Conservation (phyloP, 306 rosid genomes). For the Vigna nakashimae region DNA sequence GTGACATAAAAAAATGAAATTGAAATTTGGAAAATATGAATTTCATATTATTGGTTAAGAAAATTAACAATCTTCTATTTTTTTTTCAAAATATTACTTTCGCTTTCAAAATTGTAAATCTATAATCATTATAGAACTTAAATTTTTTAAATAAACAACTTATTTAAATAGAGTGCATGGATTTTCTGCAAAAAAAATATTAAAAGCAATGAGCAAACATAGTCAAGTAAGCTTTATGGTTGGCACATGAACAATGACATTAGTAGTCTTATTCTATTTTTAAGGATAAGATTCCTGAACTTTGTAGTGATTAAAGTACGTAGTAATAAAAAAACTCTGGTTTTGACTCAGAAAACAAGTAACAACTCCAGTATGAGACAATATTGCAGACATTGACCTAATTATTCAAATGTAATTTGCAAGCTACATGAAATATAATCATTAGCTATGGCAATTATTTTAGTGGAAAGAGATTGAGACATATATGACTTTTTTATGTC, state of each 20-base stretch:
- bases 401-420: conserved; percentile 5
- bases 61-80: not conserved
- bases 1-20: not conserved
- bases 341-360: conserved; percentile 36
- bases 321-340: conserved; percentile 34
- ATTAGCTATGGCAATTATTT: not conserved
- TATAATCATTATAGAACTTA: too few relatives aligned
- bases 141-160: too few relatives aligned
- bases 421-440: not conserved
- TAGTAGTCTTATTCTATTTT: conserved; percentile 19
- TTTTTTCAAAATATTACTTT: not conserved
- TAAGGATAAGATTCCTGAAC: conserved; percentile 35
- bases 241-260: conserved; percentile 24
- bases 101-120: not conserved
- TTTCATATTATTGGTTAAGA: not conserved
- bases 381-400: conserved; percentile 9
- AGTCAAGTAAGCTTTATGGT: conserved; percentile 37
- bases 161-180: too few relatives aligned
- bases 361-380: not conserved
- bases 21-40: not conserved
- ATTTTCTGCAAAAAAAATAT: not conserved
- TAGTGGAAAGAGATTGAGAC: not conserved
- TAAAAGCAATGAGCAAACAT: conserved; percentile 12
- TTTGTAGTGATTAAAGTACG: not conserved
- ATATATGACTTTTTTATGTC: too few relatives aligned